These are phyloP conservation scores for Aphanomyces astaci DNA, from an alignment of 352 stramenopile genomes.

Conservation along the genomic window DNA sequence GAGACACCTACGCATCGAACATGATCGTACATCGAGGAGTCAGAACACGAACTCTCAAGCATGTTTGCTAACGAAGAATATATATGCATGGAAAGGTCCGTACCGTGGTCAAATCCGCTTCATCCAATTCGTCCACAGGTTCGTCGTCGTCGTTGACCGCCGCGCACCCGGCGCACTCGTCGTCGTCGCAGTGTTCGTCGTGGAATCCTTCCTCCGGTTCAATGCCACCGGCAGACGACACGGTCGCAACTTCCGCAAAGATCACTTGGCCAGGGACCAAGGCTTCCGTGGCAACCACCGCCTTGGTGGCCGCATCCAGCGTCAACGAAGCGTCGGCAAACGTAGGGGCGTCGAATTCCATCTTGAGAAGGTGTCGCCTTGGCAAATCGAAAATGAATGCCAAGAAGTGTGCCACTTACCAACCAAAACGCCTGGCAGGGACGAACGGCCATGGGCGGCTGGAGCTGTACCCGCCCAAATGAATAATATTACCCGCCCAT, in stretches of 20 bases:
- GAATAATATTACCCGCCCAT: background rate
- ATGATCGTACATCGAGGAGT: background rate
- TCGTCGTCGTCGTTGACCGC: background rate
- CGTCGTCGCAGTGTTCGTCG: background rate
- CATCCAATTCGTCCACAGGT: background rate
- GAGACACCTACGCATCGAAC: background rate
- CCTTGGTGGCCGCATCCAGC: background rate
- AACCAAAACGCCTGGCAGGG: background rate
- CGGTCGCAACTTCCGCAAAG: conserved; percentile 65
- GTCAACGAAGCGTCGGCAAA: background rate
- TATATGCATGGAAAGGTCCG: too few species aligned
- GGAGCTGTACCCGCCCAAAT: background rate
- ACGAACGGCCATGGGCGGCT: background rate
- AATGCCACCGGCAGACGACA: conserved; percentile 39
- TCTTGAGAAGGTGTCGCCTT: background rate
- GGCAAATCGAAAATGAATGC: background rate
- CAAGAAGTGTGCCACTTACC: background rate
- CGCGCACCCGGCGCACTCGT: background rate
- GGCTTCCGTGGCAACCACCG: background rate
- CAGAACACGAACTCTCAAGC: too few species aligned
- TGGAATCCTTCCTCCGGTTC: conserved; percentile 35
- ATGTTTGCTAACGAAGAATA: too few species aligned
- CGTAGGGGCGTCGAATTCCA: background rate
- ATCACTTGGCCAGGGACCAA: conserved; percentile 60
- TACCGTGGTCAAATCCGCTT: background rate